Conservation (phyloP, 202 grass and related monocot species). For the Setaria italica region DNA sequence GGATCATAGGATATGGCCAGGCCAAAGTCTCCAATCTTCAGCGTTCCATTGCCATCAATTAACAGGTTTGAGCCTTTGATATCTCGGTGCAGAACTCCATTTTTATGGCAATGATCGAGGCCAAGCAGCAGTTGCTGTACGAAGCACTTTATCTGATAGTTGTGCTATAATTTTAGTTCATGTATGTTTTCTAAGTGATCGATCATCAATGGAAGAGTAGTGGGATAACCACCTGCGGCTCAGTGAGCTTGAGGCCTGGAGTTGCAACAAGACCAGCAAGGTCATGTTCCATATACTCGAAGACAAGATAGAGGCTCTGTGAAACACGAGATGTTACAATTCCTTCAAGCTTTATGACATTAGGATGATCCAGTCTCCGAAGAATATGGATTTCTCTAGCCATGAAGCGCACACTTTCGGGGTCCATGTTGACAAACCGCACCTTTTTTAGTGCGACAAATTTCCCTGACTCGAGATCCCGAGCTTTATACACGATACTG, state of each 20-base stretch:
- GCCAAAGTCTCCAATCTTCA: conserved; percentile 92
- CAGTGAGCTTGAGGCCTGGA: conserved; percentile 82
- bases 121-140: conserved; percentile 80
- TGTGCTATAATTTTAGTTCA: conserved; percentile 24
- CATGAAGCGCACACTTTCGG: conserved; percentile 95
- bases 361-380: conserved; percentile 79
- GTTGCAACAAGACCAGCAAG: conserved; percentile 75
- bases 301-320: conserved; percentile 83
- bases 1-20: conserved; percentile 82
- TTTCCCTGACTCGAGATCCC: conserved; percentile 73
- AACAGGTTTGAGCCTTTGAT: conserved; percentile 94
- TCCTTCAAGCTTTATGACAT: conserved; percentile 93
- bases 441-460: conserved; percentile 92
- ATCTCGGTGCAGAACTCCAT: conserved; percentile 82
- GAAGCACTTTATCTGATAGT: conserved; percentile 82
- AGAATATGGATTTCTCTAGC: conserved; percentile 87
- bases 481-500: conserved; percentile 85
- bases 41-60: conserved; percentile 64
- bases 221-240: conserved; percentile 67
- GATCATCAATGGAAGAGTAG: conserved; percentile 33
- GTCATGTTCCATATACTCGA: conserved; percentile 96
- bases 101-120: conserved; percentile 84
- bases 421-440: conserved; percentile 86
- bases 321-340: conserved; percentile 75
- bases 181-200: conserved; percentile 27